These are phyloP conservation scores for Butyriboletus loyo DNA, from an alignment of 768 basidiomycete genomes.

Conservation along the genomic window DNA sequence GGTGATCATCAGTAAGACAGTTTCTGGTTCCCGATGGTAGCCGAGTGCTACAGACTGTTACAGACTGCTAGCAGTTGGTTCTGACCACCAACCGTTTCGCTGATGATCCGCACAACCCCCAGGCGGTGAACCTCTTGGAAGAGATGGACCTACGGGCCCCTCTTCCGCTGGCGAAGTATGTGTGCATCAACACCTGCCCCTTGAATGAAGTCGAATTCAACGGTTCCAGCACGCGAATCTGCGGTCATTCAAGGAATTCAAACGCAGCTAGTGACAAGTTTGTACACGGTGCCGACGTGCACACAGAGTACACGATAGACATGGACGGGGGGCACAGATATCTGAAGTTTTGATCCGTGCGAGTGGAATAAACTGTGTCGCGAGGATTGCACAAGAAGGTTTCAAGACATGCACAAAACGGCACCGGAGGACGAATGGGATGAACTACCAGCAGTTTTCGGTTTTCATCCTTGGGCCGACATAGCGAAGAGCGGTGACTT, in stretches of 20 bases:
- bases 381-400: background rate
- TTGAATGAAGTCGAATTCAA: background rate
- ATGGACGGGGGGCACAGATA: background rate
- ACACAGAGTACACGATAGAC: rapidly evolving
- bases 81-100: no score
- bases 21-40: no score
- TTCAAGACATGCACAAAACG: background rate
- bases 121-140: conserved; percentile 13
- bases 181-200: background rate
- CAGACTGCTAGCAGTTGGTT: no score
- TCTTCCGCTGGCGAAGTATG: conserved; percentile 10
- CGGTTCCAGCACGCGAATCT: background rate
- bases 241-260: background rate
- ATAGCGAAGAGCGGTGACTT: background rate
- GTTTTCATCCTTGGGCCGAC: conserved; percentile 4
- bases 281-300: background rate
- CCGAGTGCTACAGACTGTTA: no score
- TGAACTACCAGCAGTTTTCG: conserved; percentile 1
- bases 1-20: no score
- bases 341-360: background rate
- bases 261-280: background rate
- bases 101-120: conserved; percentile 16
- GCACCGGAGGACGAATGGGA: background rate
- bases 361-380: conserved; percentile 9
- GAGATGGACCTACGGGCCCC: background rate